A percentile compares a stretch with the other conserved stretches of the same genome.
These are phyloP conservation scores for Elongisporangium undulatum DNA, from an alignment of 352 stramenopile species.

Conservation along the genomic window DNA sequence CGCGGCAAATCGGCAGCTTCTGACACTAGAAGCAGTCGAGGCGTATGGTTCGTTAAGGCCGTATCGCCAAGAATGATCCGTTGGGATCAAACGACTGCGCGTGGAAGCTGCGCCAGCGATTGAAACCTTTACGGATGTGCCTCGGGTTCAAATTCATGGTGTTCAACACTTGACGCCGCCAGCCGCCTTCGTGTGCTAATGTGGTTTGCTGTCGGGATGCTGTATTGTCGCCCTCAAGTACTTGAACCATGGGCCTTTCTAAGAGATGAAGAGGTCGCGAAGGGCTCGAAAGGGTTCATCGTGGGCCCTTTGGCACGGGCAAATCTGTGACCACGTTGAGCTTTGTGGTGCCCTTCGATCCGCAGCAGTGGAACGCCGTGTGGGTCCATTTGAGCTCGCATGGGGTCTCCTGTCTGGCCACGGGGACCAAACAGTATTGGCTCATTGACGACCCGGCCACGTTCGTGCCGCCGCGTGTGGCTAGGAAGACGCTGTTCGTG, in stretches of 20 bases:
- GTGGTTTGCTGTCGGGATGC: too few relatives aligned
- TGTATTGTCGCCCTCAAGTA: too few relatives aligned
- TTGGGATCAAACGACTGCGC: neutral
- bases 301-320: slow-evolving; percentile 14
- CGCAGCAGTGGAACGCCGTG: slow-evolving; percentile 13
- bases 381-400: slow-evolving; percentile 12
- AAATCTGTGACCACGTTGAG: slow-evolving; percentile 12
- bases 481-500: too few relatives aligned
- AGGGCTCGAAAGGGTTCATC: slow-evolving; percentile 9
- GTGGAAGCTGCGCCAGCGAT: neutral
- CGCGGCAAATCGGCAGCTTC: neutral
- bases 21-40: neutral
- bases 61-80: neutral
- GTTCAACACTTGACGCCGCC: slow-evolving; percentile 5
- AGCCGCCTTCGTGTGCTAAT: too few relatives aligned
- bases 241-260: too few relatives aligned
- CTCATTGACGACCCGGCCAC: too few relatives aligned
- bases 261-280: slow-evolving; percentile 4
- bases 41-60: neutral
- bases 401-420: too few relatives aligned
- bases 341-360: slow-evolving; percentile 16
- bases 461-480: too few relatives aligned
- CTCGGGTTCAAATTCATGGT: neutral
- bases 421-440: too few relatives aligned
- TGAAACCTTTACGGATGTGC: neutral